These are phyloP conservation scores for Poa pratensis DNA, from an alignment of 176 grass and related monocot species.

Conservation along the genomic window DNA sequence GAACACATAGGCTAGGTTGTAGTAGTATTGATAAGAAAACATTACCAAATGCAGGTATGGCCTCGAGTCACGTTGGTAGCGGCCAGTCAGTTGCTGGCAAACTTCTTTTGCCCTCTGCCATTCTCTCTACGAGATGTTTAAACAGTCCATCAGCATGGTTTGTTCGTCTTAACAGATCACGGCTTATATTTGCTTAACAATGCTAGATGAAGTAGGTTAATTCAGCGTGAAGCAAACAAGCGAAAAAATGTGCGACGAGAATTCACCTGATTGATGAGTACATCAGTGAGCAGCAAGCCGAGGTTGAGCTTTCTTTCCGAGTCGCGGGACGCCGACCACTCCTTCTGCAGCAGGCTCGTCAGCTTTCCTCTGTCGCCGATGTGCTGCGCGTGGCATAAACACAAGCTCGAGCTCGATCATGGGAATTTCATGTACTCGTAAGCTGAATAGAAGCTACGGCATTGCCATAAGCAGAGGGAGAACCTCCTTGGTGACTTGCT, in stretches of 20 bases:
- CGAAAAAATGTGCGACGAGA: too few relatives aligned
- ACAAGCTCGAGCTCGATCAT: background rate
- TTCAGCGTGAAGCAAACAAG: background rate
- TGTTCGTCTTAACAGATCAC: background rate
- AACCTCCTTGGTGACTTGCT: slow-evolving; percentile 72
- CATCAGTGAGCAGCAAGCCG: slow-evolving; percentile 56
- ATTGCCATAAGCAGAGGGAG: too few relatives aligned
- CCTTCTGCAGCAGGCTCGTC: slow-evolving; percentile 50
- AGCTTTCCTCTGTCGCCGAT: slow-evolving; percentile 40
- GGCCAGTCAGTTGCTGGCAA: slow-evolving; percentile 43
- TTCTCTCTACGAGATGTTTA: slow-evolving; percentile 49
- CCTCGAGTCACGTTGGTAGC: slow-evolving; percentile 49
- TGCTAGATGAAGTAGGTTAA: background rate
- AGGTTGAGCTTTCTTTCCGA: slow-evolving; percentile 39
- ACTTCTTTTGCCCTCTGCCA: slow-evolving; percentile 58
- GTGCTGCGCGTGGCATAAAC: slow-evolving; percentile 9
- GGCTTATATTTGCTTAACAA: background rate
- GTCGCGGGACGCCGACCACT: slow-evolving; percentile 30
- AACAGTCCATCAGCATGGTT: background rate
- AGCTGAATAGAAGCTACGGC: too few relatives aligned
- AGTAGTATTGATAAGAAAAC: background rate
- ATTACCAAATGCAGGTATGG: slow-evolving; percentile 59
- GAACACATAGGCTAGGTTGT: background rate
- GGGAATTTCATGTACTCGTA: too few relatives aligned
- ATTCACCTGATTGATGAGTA: slow-evolving; percentile 65